A percentile compares a stretch with the other conserved stretches of the same genome.
phyloP scores from a whole-genome alignment of 441 rosid species.

The Brassica hybrid region DNA sequence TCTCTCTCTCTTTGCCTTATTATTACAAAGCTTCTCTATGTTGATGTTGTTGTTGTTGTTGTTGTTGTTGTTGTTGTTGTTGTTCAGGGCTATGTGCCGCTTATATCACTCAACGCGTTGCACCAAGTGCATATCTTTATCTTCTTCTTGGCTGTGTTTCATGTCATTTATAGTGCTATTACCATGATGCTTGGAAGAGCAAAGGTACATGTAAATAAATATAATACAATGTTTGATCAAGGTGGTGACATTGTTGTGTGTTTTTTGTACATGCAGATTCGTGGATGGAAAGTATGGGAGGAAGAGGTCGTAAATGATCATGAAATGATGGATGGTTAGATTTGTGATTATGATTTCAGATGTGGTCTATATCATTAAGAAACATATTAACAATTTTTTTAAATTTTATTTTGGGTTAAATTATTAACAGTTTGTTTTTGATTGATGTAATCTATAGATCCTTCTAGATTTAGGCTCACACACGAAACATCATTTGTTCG shows the following conservation, averaged over 20 bases:
- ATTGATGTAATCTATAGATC: slow-evolving; percentile 52
- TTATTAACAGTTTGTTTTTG: background rate
- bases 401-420: background rate
- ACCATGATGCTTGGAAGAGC: slow-evolving; percentile 90
- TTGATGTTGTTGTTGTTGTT: slow-evolving; percentile 8
- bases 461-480: slow-evolving; percentile 84
- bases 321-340: slow-evolving; percentile 57
- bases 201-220: slow-evolving; percentile 53
- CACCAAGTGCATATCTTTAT: slow-evolving; percentile 94
- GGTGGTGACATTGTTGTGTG: too few species aligned
- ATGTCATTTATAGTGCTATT: slow-evolving; percentile 73
- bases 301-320: slow-evolving; percentile 48
- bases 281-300: slow-evolving; percentile 94
- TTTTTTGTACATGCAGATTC: slow-evolving; percentile 58
- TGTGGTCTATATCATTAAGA: background rate
- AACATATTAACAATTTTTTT: background rate
- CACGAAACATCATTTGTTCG: slow-evolving; percentile 89
- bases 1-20: background rate
- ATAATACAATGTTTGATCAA: background rate
- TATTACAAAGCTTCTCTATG: slow-evolving; percentile 2
- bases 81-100: slow-evolving; percentile 64
- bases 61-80: too few species aligned
- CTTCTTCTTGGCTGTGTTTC: slow-evolving; percentile 93
- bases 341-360: slow-evolving; percentile 1
- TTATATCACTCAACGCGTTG: slow-evolving; percentile 75